phyloP scores from a whole-genome alignment of 192 early-diverging fungal species.

The Coemansia javaensis region DNA sequence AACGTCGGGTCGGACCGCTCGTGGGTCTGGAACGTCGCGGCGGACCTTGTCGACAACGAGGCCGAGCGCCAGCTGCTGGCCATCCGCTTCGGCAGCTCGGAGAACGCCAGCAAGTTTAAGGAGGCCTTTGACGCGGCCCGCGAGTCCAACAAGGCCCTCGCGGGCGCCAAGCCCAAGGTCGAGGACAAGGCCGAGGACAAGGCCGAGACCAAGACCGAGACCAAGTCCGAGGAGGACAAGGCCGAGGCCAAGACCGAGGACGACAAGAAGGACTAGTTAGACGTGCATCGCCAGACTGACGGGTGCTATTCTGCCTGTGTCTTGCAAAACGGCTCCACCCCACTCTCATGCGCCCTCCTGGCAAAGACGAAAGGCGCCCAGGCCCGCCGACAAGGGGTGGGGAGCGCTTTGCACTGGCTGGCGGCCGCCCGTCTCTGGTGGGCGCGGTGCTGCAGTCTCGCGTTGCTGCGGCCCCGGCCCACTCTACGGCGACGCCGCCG shows the following conservation, averaged over 20 bases:
- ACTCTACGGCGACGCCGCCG: no score
- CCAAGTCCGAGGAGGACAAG: slow-evolving; percentile 5
- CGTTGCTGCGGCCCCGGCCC: no score
- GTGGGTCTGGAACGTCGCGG: slow-evolving; percentile 93
- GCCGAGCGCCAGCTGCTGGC: slow-evolving; percentile 81
- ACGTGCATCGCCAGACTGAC: no score
- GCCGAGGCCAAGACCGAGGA: slow-evolving; percentile 4
- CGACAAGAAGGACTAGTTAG: slow-evolving; percentile 11
- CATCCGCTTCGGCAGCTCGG: slow-evolving; percentile 93
- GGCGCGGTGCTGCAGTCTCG: no score
- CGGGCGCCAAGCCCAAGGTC: slow-evolving; percentile 14
- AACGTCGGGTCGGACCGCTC: slow-evolving; percentile 98
- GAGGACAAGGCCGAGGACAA: slow-evolving; percentile 11
- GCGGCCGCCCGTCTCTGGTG: no score
- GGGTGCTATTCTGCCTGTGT: no score
- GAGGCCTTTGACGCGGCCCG: slow-evolving; percentile 74
- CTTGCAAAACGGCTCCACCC: no score
- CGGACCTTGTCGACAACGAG: slow-evolving; percentile 90
- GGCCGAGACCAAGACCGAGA: not conserved
- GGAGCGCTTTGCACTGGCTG: no score
- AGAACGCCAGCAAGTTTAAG: slow-evolving; percentile 94
- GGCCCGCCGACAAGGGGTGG: no score
- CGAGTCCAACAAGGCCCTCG: slow-evolving; percentile 40
- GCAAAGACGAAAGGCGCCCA: no score
- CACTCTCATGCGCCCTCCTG: no score